A percentile compares a stretch with the other conserved stretches of the same genome.
These are phyloP conservation scores for Colletotrichum euphorbiae DNA, from an alignment of 2,329 filamentous ascomycete genomes.

Conservation along the genomic window DNA sequence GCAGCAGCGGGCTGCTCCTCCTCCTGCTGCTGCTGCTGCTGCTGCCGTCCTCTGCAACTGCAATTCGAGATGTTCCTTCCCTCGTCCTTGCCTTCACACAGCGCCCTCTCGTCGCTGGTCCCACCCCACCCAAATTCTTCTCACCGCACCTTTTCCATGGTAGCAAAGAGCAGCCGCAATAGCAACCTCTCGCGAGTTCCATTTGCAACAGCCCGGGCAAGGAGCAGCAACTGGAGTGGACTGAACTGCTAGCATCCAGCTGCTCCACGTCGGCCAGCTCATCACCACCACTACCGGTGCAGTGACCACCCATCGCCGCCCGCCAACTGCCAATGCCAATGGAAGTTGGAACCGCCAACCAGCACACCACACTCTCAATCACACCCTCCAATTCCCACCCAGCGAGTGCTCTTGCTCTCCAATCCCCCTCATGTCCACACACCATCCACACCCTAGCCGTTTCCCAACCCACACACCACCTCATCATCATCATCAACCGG, in stretches of 20 bases:
- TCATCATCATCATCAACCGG: slow-evolving; percentile 18
- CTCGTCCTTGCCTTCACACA: not conserved
- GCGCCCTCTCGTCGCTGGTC: slow-evolving; percentile 19
- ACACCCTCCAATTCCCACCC: slow-evolving; percentile 19
- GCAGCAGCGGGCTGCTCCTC: not conserved
- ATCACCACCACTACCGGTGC: slow-evolving; percentile 25
- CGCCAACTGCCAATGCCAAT: too few relatives aligned
- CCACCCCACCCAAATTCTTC: slow-evolving; percentile 27
- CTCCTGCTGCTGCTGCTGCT: not conserved
- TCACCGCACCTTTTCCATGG: slow-evolving; percentile 35
- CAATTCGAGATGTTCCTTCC: slow-evolving; percentile 7
- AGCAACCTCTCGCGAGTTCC: not conserved
- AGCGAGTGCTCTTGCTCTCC: not conserved
- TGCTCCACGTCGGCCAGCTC: slow-evolving; percentile 26
- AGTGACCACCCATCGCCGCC: not conserved
- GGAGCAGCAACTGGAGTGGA: not conserved
- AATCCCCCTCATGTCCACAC: not conserved
- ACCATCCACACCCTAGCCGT: not conserved
- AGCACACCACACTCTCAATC: slow-evolving; percentile 5
- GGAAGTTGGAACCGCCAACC: too few relatives aligned
- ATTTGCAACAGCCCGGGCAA: not conserved
- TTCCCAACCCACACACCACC: slow-evolving; percentile 20
- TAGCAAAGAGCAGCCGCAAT: slow-evolving; percentile 10
- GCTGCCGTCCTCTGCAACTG: not conserved
- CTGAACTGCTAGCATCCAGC: not conserved